phyloP scores from a whole-genome alignment of 1,284 basidiomycete genomes.

The Stygiomarasmius scandens region DNA sequence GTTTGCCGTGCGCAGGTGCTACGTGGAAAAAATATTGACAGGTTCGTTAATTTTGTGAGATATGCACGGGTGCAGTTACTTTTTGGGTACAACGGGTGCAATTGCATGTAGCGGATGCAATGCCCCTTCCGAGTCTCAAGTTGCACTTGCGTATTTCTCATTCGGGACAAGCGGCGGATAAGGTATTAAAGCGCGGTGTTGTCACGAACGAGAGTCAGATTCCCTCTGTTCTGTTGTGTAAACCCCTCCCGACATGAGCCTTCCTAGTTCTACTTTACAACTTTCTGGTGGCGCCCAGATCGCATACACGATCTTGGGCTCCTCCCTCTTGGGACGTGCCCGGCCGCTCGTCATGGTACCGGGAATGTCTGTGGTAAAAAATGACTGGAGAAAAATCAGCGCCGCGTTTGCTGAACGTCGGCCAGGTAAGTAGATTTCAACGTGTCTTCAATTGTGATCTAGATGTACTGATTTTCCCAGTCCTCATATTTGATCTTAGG shows the following conservation, averaged over 20 bases:
- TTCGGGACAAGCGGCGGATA: neutral
- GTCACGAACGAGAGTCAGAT: neutral
- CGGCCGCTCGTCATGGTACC: slow-evolving; percentile 36
- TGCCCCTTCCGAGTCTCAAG: neutral
- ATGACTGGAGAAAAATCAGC: slow-evolving; percentile 35
- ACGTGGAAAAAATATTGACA: too few relatives aligned
- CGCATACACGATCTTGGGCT: neutral
- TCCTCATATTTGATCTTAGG: slow-evolving; percentile 38
- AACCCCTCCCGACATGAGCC: neutral
- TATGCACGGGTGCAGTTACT: neutral
- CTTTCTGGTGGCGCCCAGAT: slow-evolving; percentile 1
- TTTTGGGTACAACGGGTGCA: neutral
- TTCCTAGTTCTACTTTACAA: neutral
- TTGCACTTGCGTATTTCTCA: neutral
- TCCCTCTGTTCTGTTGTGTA: neutral
- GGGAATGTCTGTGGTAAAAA: slow-evolving; percentile 33
- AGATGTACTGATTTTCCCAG: slow-evolving; percentile 17
- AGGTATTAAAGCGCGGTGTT: neutral
- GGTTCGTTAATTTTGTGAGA: neutral
- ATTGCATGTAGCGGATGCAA: neutral
- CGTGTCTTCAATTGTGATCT: neutral
- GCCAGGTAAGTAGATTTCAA: slow-evolving; percentile 28
- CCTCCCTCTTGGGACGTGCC: neutral
- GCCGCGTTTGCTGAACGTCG: slow-evolving; percentile 29
- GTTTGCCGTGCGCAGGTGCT: too few relatives aligned